Base-by-base conservation (phyloP, 495 filamentous ascomycete genomes). In the Penicillium longicatenatum region DNA sequence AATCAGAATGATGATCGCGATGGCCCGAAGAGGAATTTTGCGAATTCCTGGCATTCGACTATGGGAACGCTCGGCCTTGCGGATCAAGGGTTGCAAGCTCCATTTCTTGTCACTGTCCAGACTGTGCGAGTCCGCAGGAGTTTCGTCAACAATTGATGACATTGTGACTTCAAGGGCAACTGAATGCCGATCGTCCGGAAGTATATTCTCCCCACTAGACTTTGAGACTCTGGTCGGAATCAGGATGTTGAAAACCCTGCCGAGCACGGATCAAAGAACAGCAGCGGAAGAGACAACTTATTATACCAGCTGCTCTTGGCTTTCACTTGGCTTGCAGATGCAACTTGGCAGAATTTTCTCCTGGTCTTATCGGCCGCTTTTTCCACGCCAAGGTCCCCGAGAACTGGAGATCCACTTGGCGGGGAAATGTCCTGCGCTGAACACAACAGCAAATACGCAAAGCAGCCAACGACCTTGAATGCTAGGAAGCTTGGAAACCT, bases 1-100 rank as follows among this genome's bases (percentile, higher is more conserved):
- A 33, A 97, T 74, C 12, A 84, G 70, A 49, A 76, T 49, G 41
- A 96, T 93, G 33, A 93, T 87, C 0, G 71, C 80, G 30, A 92
- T 62, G 0, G 88, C 89, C 2, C 84, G 79, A 1, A 83, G 73
- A 1, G 92, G 88, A 24, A 97, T 67, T 51, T 77, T 80, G 22
- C 75, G 69, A 46, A 86, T 66, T 0, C 75, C 74, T 0, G 83
- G 83, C 16, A 82, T 67, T 17, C 71, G 75, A 49, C 61, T 55
- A 69, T 85, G 79, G 14, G 70, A 78, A 50, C 65, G 69, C 44
- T 77, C 69, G 10, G 71, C 77, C 54, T 66, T 66, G 9, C 64
- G 61, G 33, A 80, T 45, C 19, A 80, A 60, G 0, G 70, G 57
- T 35, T 66, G 61, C 17, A 70, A 35, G n/a, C 50, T 68, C 74